Conservation (phyloP, 495 filamentous ascomycete genomes). For the Ascodesmis nigricans region DNA sequence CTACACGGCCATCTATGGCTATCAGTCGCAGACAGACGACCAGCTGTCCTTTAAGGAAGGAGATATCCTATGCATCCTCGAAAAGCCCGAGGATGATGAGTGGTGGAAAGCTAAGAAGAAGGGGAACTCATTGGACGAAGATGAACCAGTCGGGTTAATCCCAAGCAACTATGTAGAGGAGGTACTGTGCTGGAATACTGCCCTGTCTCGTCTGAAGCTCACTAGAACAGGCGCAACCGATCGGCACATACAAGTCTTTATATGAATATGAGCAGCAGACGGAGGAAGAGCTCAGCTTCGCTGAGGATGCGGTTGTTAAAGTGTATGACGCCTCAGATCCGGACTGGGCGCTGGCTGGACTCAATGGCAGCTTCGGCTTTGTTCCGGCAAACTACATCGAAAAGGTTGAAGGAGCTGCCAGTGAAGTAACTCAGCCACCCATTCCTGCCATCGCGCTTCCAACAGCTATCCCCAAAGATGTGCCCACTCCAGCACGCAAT, state of each 20-base stretch:
- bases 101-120: slow-evolving; percentile 99
- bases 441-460: slow-evolving; percentile 7
- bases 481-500: slow-evolving; percentile 6
- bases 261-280: slow-evolving; percentile 96
- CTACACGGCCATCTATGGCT: slow-evolving; percentile 85
- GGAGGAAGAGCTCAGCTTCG: slow-evolving; percentile 91
- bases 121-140: slow-evolving; percentile 70
- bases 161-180: slow-evolving; percentile 93
- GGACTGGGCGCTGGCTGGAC: slow-evolving; percentile 86
- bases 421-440: no score
- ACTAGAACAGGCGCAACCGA: slow-evolving; percentile 57
- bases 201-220: no score
- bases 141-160: slow-evolving; percentile 81
- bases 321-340: slow-evolving; percentile 84
- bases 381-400: slow-evolving; percentile 97
- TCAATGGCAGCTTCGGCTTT: slow-evolving; percentile 74
- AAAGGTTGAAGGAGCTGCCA: slow-evolving; percentile 23
- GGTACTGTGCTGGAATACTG: slow-evolving; percentile 31
- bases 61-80: slow-evolving; percentile 76
- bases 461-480: slow-evolving; percentile 6
- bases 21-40: slow-evolving; percentile 64
- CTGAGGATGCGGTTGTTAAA: slow-evolving; percentile 61
- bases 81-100: slow-evolving; percentile 74
- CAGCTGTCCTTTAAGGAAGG: slow-evolving; percentile 78
- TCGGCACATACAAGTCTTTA: slow-evolving; percentile 54